Base-by-base conservation (phyloP, 495 filamentous ascomycete genomes). In the Daldinia bambusicola region DNA sequence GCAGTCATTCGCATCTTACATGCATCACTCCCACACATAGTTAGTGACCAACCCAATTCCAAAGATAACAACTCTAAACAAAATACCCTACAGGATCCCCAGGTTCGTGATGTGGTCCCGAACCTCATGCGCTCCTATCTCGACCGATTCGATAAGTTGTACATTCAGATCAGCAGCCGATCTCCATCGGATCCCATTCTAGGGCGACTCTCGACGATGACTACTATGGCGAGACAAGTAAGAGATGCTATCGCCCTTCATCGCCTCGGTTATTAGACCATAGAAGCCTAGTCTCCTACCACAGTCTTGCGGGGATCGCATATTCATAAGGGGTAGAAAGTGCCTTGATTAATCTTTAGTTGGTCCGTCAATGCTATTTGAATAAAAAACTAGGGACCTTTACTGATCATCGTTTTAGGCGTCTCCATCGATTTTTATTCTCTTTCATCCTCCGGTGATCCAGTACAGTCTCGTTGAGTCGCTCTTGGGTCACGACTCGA, bases 61-160 rank as follows among this genome's bases (percentile, higher is more conserved):
- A 48, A 43, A 40, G 45, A 63, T 65, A 58, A 64, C 45, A 12
- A 58, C 38, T 69, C 66, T 74, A 72, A 73, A 66, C 59, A 63
- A 48, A 40, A 56, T 55, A 13, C 53, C 57, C 12, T 61, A 53
- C 73, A 95, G 93, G 91, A 95, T 69, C 81, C 88, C 16, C 91
- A 95, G 74, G 86, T 94, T 68, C 86, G 84, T 62, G 90, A 93
- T 22, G 88, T 95, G 41, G 90, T 87, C 48, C 87, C 88, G 34
- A 86, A 84, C 67, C 88, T 95, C 70, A 91, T 96, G 87, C 84
- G 86, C 18, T 86, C 92, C 43, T 83, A 95, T 66, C 86, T 89
- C 67, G 83, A 89, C 58, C 88, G 93, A 34, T 82, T 94, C 41
- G 89, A 95, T 70, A 81, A 81, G 55, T 83, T 92, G 37, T 92